phyloP scores from a whole-genome alignment of 2,329 filamentous ascomycete species.

The Lizonia empirigonia region DNA sequence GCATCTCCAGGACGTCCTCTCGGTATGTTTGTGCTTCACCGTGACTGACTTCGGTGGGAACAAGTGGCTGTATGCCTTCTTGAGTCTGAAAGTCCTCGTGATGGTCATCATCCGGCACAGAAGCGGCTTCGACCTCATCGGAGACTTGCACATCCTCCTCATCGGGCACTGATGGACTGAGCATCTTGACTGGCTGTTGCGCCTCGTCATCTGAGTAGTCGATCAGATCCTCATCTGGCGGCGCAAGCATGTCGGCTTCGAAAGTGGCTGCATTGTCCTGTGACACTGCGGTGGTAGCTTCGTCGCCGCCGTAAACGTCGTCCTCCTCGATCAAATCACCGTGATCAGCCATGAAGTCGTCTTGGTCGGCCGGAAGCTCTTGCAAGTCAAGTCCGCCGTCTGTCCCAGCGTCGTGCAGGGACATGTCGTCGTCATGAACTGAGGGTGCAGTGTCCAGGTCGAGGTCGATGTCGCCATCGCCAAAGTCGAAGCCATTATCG shows the following conservation, averaged over 20 bases:
- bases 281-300: constrained; percentile 10
- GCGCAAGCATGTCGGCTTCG: constrained; percentile 11
- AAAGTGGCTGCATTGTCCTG: constrained; percentile 7
- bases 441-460: constrained; percentile 50
- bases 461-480: constrained; percentile 65
- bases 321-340: constrained; percentile 41
- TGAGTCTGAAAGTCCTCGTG: not conserved
- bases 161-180: constrained; percentile 1
- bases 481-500: constrained; percentile 52
- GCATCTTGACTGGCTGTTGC: constrained; percentile 18
- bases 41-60: not conserved
- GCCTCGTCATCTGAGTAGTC: constrained; percentile 46
- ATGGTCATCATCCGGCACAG: not conserved
- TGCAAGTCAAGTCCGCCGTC: constrained; percentile 31
- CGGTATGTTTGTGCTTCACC: not conserved
- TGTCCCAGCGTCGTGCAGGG: constrained; percentile 58
- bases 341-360: constrained; percentile 48
- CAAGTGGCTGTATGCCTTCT: not conserved
- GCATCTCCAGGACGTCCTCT: not conserved
- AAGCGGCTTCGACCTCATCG: not conserved
- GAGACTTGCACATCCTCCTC: constrained; percentile 2
- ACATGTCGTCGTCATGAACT: constrained; percentile 56
- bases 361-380: constrained; percentile 28
- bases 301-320: constrained; percentile 22
- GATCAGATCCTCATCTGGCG: constrained; percentile 38